Base-by-base conservation (phyloP, 1,284 basidiomycete genomes). In the Papiliotrema laurentii region DNA sequence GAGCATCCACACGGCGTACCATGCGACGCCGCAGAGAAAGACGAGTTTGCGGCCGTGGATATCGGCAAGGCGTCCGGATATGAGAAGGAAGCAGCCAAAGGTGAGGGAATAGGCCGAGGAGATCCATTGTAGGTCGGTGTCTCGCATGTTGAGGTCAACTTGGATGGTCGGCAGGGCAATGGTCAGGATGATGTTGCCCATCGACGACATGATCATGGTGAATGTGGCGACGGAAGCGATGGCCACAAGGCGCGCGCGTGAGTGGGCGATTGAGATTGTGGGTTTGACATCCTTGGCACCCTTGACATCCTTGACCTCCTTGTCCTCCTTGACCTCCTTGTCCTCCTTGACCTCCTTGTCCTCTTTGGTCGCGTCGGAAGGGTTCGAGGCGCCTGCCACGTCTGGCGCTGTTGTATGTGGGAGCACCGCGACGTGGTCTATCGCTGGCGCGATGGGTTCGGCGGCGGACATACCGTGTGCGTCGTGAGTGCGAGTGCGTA, bases 61-160 rank as follows among this genome's bases (percentile, higher is more conserved):
- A 68, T 89, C 86, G 4, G 85, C 84, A 4, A 87, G 64, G 36
- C 86, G 75, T 0, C 87, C 86, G 33, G 82, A 80, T 1, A 87
- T 75, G 1, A 89, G 71, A 10, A 89, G 75, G 35, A 87, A 77
- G 53, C 87, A 88, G 16, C 85, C 86, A 80, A 83, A 55, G 9
- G 47, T 62, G 19, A 67, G 59, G 0, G 79, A 66, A 60, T 80
- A 82, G 2, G 81, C 79, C 5, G 78, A 79, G 9, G 81, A 65
- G 2, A 86, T 72, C 87, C 87, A 89, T 55, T 86, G 81, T 1
- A 88, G 69, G 51, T 67, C 55, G 30, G 49, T 39, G 25, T 61
- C 59, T 30, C 77, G 64, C 36, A 78, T 72, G 48, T 80, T 71
- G 14, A 72, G 55, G 6, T 84, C 78, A 10, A 60, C 59, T 34